Percentiles rank a stretch among this genome's conserved stretches.
Conservation (phyloP, 805 yeast species). For the Starmera dryadoides region DNA sequence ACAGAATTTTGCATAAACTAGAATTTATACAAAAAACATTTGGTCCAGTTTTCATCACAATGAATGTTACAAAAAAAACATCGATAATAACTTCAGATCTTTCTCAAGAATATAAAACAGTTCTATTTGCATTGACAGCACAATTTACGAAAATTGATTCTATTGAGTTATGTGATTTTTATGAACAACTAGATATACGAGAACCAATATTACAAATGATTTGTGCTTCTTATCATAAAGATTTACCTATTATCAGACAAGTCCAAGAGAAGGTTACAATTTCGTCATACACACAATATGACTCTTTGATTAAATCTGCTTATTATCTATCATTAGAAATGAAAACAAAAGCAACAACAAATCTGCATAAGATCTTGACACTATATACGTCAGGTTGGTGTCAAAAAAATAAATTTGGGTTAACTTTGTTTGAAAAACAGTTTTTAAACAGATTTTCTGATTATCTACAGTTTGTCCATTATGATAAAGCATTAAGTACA, state of each 20-base stretch:
- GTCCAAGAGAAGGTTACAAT: background rate
- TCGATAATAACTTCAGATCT: slow-evolving; percentile 3
- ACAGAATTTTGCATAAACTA: slow-evolving; percentile 10
- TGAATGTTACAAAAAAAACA: background rate
- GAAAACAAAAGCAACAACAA: slow-evolving; percentile 21
- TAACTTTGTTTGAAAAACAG: slow-evolving; percentile 10
- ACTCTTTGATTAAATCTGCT: slow-evolving; percentile 23
- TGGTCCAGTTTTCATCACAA: slow-evolving; percentile 4
- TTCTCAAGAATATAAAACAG: slow-evolving; percentile 11
- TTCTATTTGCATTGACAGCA: slow-evolving; percentile 12
- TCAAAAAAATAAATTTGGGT: slow-evolving; percentile 6
- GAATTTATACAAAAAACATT: slow-evolving; percentile 9
- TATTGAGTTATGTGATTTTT: slow-evolving; percentile 6
- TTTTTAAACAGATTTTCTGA: slow-evolving; percentile 11
- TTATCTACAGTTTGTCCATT: slow-evolving; percentile 15
- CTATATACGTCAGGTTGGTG: slow-evolving; percentile 27
- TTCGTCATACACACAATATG: slow-evolving; percentile 9
- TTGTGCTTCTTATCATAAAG: slow-evolving; percentile 11
- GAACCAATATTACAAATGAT: slow-evolving; percentile 18
- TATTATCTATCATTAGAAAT: slow-evolving; percentile 27
- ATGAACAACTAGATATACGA: slow-evolving; percentile 3
- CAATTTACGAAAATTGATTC: slow-evolving; percentile 2
- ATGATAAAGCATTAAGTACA: slow-evolving; percentile 6
- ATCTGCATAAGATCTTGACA: slow-evolving; percentile 23
- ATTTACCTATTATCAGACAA: slow-evolving; percentile 11